These are phyloP conservation scores for Candida frijolesensis DNA, from an alignment of 1,139 yeast genomes.

Conservation along the genomic window DNA sequence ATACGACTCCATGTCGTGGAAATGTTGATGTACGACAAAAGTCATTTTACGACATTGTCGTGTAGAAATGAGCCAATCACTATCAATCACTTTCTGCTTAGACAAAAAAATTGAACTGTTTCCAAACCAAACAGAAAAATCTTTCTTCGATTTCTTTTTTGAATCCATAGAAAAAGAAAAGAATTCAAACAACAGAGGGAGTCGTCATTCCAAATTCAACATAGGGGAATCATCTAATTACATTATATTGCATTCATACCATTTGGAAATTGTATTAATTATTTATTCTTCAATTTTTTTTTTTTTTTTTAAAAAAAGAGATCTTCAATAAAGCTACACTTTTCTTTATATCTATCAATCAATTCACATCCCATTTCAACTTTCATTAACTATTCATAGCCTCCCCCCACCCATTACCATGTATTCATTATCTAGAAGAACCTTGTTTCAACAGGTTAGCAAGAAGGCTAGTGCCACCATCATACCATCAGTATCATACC, in stretches of 20 bases:
- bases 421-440: constrained; percentile 31
- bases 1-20: not conserved
- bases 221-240: not conserved
- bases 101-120: constrained; percentile 1
- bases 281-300: no score
- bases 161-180: not conserved
- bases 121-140: not conserved
- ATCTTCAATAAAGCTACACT: not conserved
- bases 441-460: constrained; percentile 10
- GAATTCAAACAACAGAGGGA: not conserved
- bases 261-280: no score
- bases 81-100: constrained; percentile 10
- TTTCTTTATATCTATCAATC: not conserved
- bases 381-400: not conserved
- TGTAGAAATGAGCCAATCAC: constrained; percentile 7
- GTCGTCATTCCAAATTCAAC: not conserved
- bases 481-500: constrained; percentile 3
- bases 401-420: constrained; percentile 13
- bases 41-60: not conserved
- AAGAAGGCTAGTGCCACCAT: constrained; percentile 8
- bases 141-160: not conserved
- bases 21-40: not conserved
- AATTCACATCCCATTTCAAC: not conserved
- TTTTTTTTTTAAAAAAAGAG: no score
- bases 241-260: not conserved